These are phyloP conservation scores for Berberis vulgaris DNA, from an alignment of 164 flowering plant species.

Conservation along the genomic window DNA sequence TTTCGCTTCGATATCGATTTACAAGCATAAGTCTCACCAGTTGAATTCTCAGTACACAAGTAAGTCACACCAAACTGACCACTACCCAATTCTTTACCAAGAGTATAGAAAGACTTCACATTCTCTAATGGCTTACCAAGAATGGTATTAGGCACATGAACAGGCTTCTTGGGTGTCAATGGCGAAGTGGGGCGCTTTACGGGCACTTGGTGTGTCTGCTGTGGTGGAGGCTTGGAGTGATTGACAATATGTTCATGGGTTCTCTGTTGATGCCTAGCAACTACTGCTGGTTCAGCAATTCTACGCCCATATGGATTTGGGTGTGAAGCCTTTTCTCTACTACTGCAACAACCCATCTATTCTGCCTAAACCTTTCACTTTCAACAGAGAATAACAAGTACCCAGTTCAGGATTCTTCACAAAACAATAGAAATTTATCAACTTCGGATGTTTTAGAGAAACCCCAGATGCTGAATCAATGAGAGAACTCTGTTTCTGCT, in stretches of 20 bases:
- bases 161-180: constrained; percentile 18
- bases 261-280: constrained; percentile 1
- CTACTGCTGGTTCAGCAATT: neutral
- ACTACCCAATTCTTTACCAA: constrained; percentile 83
- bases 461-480: neutral
- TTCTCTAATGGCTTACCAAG: constrained; percentile 73
- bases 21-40: constrained; percentile 63
- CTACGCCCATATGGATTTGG: constrained; percentile 10
- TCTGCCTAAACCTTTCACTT: neutral
- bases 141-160: constrained; percentile 41
- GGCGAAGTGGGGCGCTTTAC: constrained; percentile 12
- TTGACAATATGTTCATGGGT: constrained; percentile 12
- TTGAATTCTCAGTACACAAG: constrained; percentile 62
- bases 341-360: constrained; percentile 25
- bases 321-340: constrained; percentile 13
- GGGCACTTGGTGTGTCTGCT: constrained; percentile 13
- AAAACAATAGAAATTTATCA: neutral
- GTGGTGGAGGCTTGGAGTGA: constrained; percentile 7
- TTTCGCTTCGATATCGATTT: constrained; percentile 83
- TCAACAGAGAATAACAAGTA: too few species aligned
- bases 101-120: constrained; percentile 39
- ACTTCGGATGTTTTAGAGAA: too few species aligned
- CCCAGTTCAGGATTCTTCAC: neutral
- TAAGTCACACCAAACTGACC: constrained; percentile 95
- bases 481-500: neutral